These are phyloP conservation scores for Jamesozyma gamospora DNA, from an alignment of 805 yeast genomes.

Conservation along the genomic window DNA sequence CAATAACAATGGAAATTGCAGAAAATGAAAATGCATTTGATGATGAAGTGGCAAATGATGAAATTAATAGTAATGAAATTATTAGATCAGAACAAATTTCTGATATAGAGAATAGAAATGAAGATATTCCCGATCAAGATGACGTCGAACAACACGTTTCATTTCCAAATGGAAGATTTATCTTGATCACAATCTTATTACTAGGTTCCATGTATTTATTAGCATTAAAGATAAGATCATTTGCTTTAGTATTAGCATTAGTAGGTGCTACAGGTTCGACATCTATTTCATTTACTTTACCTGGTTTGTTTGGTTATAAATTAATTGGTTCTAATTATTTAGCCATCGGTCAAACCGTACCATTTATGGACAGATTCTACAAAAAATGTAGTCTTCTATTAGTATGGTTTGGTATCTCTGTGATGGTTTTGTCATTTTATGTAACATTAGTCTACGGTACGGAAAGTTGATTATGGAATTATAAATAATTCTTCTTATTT, in stretches of 20 bases:
- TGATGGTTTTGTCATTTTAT: constrained; percentile 57
- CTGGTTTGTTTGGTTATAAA: constrained; percentile 77
- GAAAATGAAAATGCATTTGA: constrained; percentile 10
- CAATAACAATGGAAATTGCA: constrained; percentile 7
- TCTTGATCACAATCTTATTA: constrained; percentile 34
- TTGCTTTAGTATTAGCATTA: constrained; percentile 73
- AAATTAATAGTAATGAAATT: not conserved
- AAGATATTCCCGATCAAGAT: constrained; percentile 4
- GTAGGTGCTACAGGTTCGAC: constrained; percentile 95
- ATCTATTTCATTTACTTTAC: constrained; percentile 79
- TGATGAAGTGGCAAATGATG: constrained; percentile 6
- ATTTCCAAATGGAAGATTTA: constrained; percentile 17
- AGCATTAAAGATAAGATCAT: constrained; percentile 59
- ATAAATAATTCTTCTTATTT: too few species aligned
- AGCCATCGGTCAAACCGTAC: constrained; percentile 23
- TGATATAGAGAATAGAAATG: not conserved
- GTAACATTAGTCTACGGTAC: constrained; percentile 25
- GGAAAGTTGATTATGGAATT: not conserved
- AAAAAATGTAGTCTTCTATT: constrained; percentile 46
- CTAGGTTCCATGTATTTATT: constrained; percentile 47
- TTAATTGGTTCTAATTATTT: constrained; percentile 38
- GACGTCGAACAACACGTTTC: constrained; percentile 13
- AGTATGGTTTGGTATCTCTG: constrained; percentile 56
- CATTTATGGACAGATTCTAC: constrained; percentile 19
- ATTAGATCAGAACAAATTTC: not conserved